Base-by-base conservation (phyloP, 139 green algal genomes). In the Yamagishiella unicocca region DNA sequence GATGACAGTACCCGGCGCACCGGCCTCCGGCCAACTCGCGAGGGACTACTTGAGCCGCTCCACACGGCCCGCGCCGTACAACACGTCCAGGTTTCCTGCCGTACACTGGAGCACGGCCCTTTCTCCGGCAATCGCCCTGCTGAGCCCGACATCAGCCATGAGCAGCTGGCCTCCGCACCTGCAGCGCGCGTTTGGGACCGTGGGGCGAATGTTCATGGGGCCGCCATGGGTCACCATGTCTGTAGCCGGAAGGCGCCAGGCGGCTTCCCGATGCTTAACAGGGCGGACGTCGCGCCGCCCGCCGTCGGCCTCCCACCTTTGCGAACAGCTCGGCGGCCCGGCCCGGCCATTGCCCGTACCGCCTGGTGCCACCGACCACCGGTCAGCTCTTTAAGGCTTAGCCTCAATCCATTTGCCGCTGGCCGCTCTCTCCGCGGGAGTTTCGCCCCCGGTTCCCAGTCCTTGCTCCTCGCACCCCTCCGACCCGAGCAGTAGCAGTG, bases 81-180 rank as follows among this genome's bases (percentile, higher is more conserved):
- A 14, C 37, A 78, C 70, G 70, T 54, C 38, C 70, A 78, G 21
- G 8, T 55, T 53, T 55, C 70, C 70, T 31, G 70, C 70, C 70
- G 27, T 33, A 40, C 62, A 77, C 29, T 77, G 54, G 31, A 87
- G 31, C 5, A 68, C 66, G 45, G 81, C 45, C 66, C 54, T 54
- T 14, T 54, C 19, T 31, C 66, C 81, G 24, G 45, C 64, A 24
- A 87, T 87, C 6, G 64, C 64, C 22, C 66, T 64, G 45, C 64
- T 79, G 31, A 87, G n/a, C 8, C 81, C 81, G 43, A 87, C 81
- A 42, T 87, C 81, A 33, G 81, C 81, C 81, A 87, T 87, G 25
- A 87, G 21, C 64, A 87, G 66, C 43, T 43, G 66, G 4, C 81
- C 81, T 25, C 66, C 43, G 66, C 81, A 87, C 64, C 62, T 76